Evolutionary conservation across 2,329 filamentous ascomycete genomes (phyloP), one percentile per base, ranked within the genome.

Genomic region (Chalaropsis ovoidea): DNA sequence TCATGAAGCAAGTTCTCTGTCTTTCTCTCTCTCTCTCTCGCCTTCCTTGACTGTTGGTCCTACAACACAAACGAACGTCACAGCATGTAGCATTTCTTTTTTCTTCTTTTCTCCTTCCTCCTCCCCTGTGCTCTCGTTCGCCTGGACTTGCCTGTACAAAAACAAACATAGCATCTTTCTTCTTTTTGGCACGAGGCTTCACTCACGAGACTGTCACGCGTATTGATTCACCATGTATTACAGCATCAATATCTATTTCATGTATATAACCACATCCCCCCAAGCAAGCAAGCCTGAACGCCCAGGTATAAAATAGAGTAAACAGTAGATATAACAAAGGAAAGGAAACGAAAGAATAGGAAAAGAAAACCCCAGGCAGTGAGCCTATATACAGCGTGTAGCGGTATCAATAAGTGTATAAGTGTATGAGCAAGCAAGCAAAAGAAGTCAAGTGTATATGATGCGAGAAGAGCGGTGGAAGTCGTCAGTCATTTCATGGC

Each of bases 361-460:
- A 62, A 62, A 47, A 54, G 15, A n/a, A 63, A 52, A 54, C 27
- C 13, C 31, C 43, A 54, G 60, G 60, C 60, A 62, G 60, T 62
- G 60, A 47, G 60, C 60, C 60, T 49, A 22, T 24, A 41, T 6
- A 47, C n/a, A 27, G n/a, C 24, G 31, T 39, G 22, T 54, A 24
- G 15, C 22, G 19, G 61, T 45, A 22, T 13, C n/a, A 39, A 1
- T 45, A 22, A 49, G 43, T 52, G 61, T 47, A 24, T 8, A n/a
- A 27, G 42, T 63, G n/a, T 63, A 49, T 63, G 43, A n/a, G n/a
- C n/a, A n/a, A 63, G 22, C 43, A 47, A 47, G 35, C 41, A 11
- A 43, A 60, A 64, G 41, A 45, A 65, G 45, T 7, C 17, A 24
- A 47, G 35, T 64, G 52, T 49, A 43, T 64, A 58, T 43, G 52